phyloP scores from a whole-genome alignment of 305 asterid genomes.

The Plantago lanceolata region DNA sequence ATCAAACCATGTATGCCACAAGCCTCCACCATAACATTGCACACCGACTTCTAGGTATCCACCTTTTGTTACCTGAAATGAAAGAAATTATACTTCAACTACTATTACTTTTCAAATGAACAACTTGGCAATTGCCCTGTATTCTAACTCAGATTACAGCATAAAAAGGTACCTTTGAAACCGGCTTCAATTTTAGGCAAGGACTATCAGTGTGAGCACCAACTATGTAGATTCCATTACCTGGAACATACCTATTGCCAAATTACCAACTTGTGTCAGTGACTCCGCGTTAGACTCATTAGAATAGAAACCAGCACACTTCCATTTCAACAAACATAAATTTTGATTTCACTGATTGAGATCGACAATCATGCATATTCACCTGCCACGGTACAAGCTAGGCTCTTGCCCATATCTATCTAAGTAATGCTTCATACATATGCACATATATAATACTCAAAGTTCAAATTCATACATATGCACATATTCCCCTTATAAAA shows the following conservation, averaged over 20 bases:
- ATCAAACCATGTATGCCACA: constrained; percentile 99
- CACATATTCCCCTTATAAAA: too few relatives aligned
- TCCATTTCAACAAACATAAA: background rate
- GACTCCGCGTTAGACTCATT: background rate
- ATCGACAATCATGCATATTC: too few relatives aligned
- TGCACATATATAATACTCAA: too few relatives aligned
- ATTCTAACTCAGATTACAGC: constrained; percentile 12
- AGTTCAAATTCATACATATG: too few relatives aligned
- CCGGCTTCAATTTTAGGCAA: constrained; percentile 75
- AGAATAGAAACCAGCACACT: background rate
- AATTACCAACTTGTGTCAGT: constrained; percentile 20
- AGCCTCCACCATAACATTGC: constrained; percentile 89
- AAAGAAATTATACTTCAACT: constrained; percentile 6
- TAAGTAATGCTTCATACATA: too few relatives aligned
- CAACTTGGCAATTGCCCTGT: background rate
- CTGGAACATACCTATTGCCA: constrained; percentile 63
- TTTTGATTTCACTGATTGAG: too few relatives aligned
- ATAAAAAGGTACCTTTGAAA: constrained; percentile 54
- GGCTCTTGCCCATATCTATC: too few relatives aligned
- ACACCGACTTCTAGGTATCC: constrained; percentile 94
- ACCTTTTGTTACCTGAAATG: constrained; percentile 68
- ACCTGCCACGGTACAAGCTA: too few relatives aligned
- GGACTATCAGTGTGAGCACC: constrained; percentile 99
- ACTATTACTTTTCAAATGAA: constrained; percentile 3
- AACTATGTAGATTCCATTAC: constrained; percentile 72